These are phyloP conservation scores for Buxus sempervirens DNA, from an alignment of 164 flowering plant genomes.

Conservation along the genomic window DNA sequence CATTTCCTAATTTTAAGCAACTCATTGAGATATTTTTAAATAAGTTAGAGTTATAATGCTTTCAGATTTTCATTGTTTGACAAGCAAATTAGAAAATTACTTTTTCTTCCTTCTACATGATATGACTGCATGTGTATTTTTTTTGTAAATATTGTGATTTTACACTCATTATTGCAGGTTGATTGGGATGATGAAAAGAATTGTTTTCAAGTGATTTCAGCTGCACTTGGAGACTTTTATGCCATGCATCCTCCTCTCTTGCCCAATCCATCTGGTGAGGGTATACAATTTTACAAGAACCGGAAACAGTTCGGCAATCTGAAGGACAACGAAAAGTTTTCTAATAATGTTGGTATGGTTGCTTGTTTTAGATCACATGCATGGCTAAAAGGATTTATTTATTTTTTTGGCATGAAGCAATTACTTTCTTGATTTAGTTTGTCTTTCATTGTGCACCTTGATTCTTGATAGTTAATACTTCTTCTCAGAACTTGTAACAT, in stretches of 20 bases:
- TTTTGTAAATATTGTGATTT: background rate
- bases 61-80: no score
- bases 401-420: background rate
- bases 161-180: conserved; percentile 43
- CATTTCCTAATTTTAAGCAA: no score
- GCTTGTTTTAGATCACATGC: background rate
- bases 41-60: no score
- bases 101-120: no score
- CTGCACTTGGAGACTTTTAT: conserved; percentile 82
- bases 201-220: conserved; percentile 78
- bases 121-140: no score
- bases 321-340: conserved; percentile 21
- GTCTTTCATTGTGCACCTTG: background rate
- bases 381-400: background rate
- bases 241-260: conserved; percentile 87
- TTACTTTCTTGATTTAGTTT: background rate
- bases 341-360: conserved; percentile 28
- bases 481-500: no score
- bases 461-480: no score
- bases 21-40: no score
- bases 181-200: conserved; percentile 84
- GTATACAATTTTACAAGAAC: conserved; percentile 61
- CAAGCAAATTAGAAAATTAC: no score
- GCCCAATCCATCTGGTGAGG: conserved; percentile 89
- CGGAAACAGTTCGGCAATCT: conserved; percentile 20